Evolutionary conservation across 257 asterid genomes (phyloP), one percentile per base, ranked within the genome.

Genomic region (Forsythia suspensa): DNA sequence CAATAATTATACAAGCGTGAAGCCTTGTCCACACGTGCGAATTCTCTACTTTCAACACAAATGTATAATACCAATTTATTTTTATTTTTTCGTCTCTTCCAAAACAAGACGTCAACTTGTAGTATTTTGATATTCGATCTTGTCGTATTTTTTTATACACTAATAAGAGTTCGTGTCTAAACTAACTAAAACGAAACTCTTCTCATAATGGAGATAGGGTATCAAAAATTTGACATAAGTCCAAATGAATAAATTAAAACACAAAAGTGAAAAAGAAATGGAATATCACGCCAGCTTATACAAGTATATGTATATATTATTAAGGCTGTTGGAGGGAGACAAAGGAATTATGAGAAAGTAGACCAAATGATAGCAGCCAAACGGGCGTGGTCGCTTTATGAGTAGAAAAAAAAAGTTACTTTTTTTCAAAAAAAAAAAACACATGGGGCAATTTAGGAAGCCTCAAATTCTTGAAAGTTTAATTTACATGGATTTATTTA

Each of bases 331-430:
- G 65, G 44, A 39, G 80, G 69, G 76, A 39, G 71, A 84, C 77
- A 80, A 52, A 44, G n/a, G 76, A 93, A 88, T 90, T 71, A 88
- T 90, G 84, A 79, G 76, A 82, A 89, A 87, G 91, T 85, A 87
- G 96, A 92, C 91, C 90, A 79, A 75, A 92, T 90, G 91, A 92
- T 92, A 91, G 92, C 80, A 80, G 83, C 87, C 88, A 86, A 88
- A 81, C 81, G 84, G 87, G 96, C 95, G 92, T 90, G 98, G 89
- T 84, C 72, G 71, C 88, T 83, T 93, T 87, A 84, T 57, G 80
- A 59, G 77, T 77, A 82, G 76, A 76, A 74, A 76, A 76, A 74
- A 76, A 87, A 84, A 81, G 76, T 83, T 44, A 2, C 21, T 20
- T 21, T 2, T 61, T 21, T 8, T 24, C 24, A 24, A 24, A 24